phyloP scores from a whole-genome alignment of 1,139 yeast genomes.

The Taiozyma sp. region DNA sequence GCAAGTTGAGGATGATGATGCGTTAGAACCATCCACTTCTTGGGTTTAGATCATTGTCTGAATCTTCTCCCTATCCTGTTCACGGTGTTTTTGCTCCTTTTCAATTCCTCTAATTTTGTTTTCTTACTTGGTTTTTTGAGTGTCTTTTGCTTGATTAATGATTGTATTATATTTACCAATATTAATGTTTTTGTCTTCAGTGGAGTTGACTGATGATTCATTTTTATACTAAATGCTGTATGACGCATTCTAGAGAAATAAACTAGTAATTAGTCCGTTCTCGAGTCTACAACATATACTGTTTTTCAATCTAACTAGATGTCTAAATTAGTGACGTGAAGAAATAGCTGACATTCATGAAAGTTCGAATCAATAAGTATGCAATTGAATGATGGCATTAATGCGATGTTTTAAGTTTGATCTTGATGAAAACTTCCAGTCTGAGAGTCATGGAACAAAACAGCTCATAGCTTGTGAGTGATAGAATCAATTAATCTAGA shows the following conservation, averaged over 20 bases:
- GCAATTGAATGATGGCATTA: neutral
- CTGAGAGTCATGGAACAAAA: neutral
- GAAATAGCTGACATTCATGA: neutral
- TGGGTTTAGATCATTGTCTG: neutral
- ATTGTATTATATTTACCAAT: neutral
- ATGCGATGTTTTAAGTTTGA: neutral
- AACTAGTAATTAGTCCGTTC: neutral
- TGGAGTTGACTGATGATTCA: neutral
- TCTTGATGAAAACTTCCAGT: neutral
- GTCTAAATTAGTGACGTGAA: neutral
- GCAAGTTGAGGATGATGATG: slow-evolving; percentile 6
- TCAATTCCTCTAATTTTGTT: neutral
- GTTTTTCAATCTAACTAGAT: neutral
- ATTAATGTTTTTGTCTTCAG: neutral
- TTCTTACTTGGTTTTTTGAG: neutral
- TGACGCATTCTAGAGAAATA: neutral
- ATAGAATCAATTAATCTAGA: neutral
- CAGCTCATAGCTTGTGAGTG: slow-evolving; percentile 6
- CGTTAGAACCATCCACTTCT: slow-evolving; percentile 1
- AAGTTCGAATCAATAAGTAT: neutral
- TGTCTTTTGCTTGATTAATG: neutral
- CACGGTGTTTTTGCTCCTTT: neutral
- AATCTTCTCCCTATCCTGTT: neutral
- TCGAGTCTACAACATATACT: neutral
- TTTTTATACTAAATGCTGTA: neutral